Percentiles rank a stretch among this genome's conserved stretches.
phyloP scores from a whole-genome alignment of 495 filamentous ascomycete genomes.

The Penicillium chermesinum region DNA sequence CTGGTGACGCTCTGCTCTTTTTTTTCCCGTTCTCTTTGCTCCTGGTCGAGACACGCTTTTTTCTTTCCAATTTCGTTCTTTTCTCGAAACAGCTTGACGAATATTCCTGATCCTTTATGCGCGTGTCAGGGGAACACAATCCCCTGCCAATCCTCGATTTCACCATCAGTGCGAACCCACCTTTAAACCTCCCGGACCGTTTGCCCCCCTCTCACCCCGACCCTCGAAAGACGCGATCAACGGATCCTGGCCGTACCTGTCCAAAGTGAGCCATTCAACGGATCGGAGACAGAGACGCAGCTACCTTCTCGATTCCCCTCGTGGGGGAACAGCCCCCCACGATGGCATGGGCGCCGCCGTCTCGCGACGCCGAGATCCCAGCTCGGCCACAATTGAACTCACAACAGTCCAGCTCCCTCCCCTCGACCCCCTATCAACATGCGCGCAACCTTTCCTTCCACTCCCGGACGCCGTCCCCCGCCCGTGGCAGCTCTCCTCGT shows the following conservation, averaged over 20 bases:
- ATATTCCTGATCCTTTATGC: neutral
- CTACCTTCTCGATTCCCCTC: constrained; percentile 9
- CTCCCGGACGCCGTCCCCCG: constrained; percentile 83
- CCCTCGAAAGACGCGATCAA: neutral
- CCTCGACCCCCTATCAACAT: constrained; percentile 89
- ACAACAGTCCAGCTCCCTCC: constrained; percentile 83
- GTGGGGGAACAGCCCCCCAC: constrained; percentile 36
- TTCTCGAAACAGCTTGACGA: neutral
- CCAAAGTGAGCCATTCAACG: neutral
- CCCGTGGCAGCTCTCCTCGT: constrained; percentile 72
- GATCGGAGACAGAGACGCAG: neutral
- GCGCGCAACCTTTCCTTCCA: constrained; percentile 76
- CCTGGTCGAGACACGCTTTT: constrained; percentile 21
- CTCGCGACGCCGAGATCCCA: constrained; percentile 33
- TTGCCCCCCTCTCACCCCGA: neutral
- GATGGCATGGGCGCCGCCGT: constrained; percentile 40
- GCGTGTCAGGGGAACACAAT: neutral
- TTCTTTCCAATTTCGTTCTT: constrained; percentile 8
- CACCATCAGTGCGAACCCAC: neutral
- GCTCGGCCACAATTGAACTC: constrained; percentile 44
- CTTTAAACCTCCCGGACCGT: neutral
- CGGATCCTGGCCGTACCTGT: neutral
- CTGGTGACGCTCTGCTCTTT: neutral
- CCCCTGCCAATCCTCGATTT: neutral
- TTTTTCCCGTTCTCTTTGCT: constrained; percentile 8